Evolutionary conservation across 129 eudicot species (phyloP), one percentile per base, ranked within the genome.

Genomic region (Flaveria trinervia): DNA sequence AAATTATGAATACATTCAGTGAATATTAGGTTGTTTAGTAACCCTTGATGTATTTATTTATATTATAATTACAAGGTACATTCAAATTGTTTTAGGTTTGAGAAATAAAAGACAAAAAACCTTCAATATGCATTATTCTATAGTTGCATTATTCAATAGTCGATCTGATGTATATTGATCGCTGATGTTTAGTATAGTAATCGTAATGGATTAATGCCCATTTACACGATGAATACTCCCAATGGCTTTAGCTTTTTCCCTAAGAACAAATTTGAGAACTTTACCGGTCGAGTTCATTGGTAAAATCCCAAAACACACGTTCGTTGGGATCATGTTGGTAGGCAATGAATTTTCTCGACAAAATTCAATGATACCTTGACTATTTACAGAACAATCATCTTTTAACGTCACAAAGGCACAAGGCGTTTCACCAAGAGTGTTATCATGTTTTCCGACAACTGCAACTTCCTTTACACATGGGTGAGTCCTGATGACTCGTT

Each of bases 221-320:
- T 36, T 36, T 36, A 36, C 41, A 36, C 7, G 7, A 36, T 8
- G 6, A 36, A 36, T 26, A 51, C n/a, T 71, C 26, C 43, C 75
- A 16, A 55, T 66, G 43, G 79, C 59, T 72, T 78, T 84, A 22
- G 74, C 83, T 54, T 69, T 82, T 28, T 86, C 91, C 49, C 88
- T 75, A 45, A 89, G 95, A 71, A 87, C 75, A 75, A 48, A 84
- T 68, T 89, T 89, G 9, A 84, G 85, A 39, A 89, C 80, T 67
- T 89, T 89, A 0, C 95, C 95, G 1, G 96, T 84, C 5, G 96
- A 86, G 76, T 84, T 89, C 20, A 71, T 68, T 0, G 92, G 92
- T 71, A 89, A 78, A 26, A 56, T 80, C 39, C 78, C 83, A 15
- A 85, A 81, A 33, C 75, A 48, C 20, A 89, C 88, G 16, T 18